Evolutionary conservation across 1,139 yeast genomes (phyloP), one percentile per base, ranked within the genome.

Genomic region (Blastobotrys elegans): DNA sequence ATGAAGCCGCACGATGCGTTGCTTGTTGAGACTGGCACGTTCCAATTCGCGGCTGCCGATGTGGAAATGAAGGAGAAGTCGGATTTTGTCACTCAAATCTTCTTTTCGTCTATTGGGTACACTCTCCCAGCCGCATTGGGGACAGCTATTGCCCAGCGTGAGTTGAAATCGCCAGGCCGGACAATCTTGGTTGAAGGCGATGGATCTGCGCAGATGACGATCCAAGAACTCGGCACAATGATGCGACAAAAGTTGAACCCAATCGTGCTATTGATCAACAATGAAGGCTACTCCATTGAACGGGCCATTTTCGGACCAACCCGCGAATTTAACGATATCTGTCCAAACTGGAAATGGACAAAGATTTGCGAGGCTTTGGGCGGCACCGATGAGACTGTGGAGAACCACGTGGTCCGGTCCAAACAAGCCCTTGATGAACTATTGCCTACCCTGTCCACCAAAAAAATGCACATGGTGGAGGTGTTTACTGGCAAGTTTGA

Each of bases 201-300:
- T 61, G 96, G 96, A 2, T 82, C 94, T 7, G 88, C 96, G 1
- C 95, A 86, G 67, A 84, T 88, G 95, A 86, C 96, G 1, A 74
- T 83, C 41, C 72, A 68, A 57, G 96, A 88, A 63, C 67, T 87
- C 43, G 79, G 92, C 1, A 79, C 87, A 22, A 81, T 76, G 62
- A 66, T 84, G 43, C 75, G 89, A 49, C 72, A 76, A 55, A 71
- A 74, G 24, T 70, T 82, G 31, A 75, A 76, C 16, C 84, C 90
- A 20, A 76, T 82, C 40, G 73, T 89, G 26, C 72, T 86, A 55
- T 64, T 88, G 49, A 70, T 87, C 66, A 89, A 88, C 68, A 89
- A 89, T 65, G 77, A 77, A 49, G 97, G 96, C 0, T 89, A 88
- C 67, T 82, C 95, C 1, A 86, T 88, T 48, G 96, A 89, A 68